These are phyloP conservation scores for Suhomyces chickasaworum DNA, from an alignment of 1,139 yeast species.

Conservation along the genomic window DNA sequence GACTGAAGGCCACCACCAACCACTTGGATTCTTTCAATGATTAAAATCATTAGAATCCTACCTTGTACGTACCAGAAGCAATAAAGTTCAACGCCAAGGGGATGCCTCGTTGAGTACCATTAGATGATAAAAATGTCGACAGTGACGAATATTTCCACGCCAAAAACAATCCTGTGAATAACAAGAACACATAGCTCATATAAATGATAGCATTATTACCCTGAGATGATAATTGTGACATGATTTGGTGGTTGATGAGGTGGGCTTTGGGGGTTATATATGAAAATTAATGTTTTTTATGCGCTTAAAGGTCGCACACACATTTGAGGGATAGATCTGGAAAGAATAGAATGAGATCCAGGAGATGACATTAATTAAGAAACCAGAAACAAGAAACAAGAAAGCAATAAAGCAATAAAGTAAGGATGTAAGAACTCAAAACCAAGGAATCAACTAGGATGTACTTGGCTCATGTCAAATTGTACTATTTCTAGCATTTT, in stretches of 20 bases:
- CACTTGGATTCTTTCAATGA: background rate
- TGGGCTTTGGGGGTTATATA: background rate
- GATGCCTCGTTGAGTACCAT: conserved; percentile 77
- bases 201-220: conserved; percentile 75
- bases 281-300: background rate
- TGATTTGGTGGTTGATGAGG: conserved; percentile 1
- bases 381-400: too few species aligned
- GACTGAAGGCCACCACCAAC: background rate
- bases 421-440: too few species aligned
- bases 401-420: too few species aligned
- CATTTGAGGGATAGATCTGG: too few species aligned
- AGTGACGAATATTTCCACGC: conserved; percentile 55
- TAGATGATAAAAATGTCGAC: conserved; percentile 66
- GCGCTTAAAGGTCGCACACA: conserved; percentile 8
- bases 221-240: conserved; percentile 34
- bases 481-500: too few species aligned
- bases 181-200: conserved; percentile 66
- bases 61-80: conserved; percentile 75
- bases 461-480: too few species aligned
- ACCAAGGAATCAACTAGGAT: too few species aligned
- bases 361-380: too few species aligned
- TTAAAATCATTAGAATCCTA: too few species aligned
- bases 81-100: conserved; percentile 84
- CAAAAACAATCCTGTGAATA: conserved; percentile 58
- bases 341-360: too few species aligned